Percentiles rank a stretch among this genome's conserved stretches.
Evolutionary conservation across 1,139 yeast genomes (phyloP).

Genomic region (Suhomyces yuchorum): DNA sequence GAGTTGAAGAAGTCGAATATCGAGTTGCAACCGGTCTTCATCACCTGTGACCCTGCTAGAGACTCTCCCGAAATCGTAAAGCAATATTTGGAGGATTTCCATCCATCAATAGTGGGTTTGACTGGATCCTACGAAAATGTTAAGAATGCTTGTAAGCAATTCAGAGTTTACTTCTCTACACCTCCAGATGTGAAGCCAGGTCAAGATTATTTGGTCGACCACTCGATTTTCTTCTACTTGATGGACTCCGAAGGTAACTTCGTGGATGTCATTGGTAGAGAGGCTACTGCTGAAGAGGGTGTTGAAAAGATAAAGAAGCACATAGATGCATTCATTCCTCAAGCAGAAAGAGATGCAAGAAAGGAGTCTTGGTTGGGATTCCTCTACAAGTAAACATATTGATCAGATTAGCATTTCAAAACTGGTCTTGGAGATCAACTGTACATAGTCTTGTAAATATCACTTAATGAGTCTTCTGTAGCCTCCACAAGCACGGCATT

Average conservation of each 20-base stretch:
- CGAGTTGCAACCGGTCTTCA: conserved; percentile 78
- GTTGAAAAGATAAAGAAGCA: conserved; percentile 77
- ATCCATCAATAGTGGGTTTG: conserved; percentile 81
- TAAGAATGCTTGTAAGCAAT: conserved; percentile 80
- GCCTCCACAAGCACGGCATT: conserved; percentile 52
- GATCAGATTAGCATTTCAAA: not conserved
- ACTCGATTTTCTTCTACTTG: conserved; percentile 90
- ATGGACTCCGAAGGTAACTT: conserved; percentile 97
- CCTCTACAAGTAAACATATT: conserved; percentile 41
- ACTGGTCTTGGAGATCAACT: not conserved
- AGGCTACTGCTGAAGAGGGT: conserved; percentile 78
- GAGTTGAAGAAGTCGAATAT: conserved; percentile 57
- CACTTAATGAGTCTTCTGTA: conserved; percentile 43
- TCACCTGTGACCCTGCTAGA: conserved; percentile 95
- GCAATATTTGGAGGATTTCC: conserved; percentile 82
- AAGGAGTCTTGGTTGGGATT: conserved; percentile 59
- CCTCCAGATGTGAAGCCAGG: conserved; percentile 94
- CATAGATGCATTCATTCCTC: conserved; percentile 75
- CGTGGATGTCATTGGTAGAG: conserved; percentile 92
- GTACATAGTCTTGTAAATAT: conserved; percentile 6
- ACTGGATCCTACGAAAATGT: conserved; percentile 89
- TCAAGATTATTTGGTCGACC: conserved; percentile 94
- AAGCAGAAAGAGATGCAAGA: conserved; percentile 59
- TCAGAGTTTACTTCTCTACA: conserved; percentile 92
- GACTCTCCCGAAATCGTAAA: conserved; percentile 83